Conservation (phyloP, 805 yeast species). For the Spathaspora gorwiae region DNA sequence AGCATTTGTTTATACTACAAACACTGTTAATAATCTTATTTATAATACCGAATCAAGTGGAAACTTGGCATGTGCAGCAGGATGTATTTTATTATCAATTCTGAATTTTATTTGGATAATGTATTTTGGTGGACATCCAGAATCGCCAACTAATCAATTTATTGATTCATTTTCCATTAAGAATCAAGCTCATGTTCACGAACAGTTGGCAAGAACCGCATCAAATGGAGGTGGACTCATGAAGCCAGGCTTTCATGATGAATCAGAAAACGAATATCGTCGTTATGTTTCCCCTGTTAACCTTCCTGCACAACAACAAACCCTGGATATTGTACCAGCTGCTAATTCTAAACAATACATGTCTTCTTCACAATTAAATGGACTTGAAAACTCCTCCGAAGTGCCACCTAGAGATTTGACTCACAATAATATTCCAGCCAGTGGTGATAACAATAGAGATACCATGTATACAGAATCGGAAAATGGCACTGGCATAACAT, state of each 20-base stretch:
- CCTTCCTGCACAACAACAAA: constrained; percentile 9
- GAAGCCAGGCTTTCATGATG: constrained; percentile 16
- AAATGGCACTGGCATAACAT: constrained; percentile 35
- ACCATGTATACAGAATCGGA: constrained; percentile 18
- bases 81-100: constrained; percentile 78
- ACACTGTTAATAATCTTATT: constrained; percentile 74
- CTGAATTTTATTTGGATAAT: constrained; percentile 81
- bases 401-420: constrained; percentile 29
- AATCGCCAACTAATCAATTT: constrained; percentile 80
- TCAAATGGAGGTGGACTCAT: constrained; percentile 9
- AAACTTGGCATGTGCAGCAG: constrained; percentile 86
- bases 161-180: constrained; percentile 75
- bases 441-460: constrained; percentile 11
- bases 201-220: constrained; percentile 3
- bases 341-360: constrained; percentile 26
- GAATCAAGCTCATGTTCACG: constrained; percentile 24
- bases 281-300: constrained; percentile 15
- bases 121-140: constrained; percentile 86
- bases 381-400: constrained; percentile 50
- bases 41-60: constrained; percentile 57
- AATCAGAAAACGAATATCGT: constrained; percentile 19
- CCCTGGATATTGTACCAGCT: constrained; percentile 29
- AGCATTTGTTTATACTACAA: constrained; percentile 80
- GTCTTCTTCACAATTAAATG: constrained; percentile 56
- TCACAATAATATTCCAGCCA: constrained; percentile 10